Evolutionary conservation across 208 protist genomes (phyloP), one percentile per base, ranked within the genome.

Genomic region (Leishmania tropica): DNA sequence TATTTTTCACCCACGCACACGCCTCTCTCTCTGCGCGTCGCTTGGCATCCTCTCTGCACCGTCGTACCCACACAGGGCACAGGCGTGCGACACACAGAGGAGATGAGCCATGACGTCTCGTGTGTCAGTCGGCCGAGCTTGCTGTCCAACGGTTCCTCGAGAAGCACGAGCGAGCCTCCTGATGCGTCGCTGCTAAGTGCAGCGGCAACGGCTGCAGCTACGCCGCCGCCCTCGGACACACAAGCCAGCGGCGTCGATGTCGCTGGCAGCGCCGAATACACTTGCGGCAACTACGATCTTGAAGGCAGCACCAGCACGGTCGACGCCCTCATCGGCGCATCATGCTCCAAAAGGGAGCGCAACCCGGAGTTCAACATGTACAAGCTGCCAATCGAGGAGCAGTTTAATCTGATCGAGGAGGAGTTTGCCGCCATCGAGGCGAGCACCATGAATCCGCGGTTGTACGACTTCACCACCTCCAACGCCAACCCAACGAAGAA

Each of bases 391-490:
- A 28, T 89, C 31, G 75, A 86, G 54, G 56, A 68, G 68, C 89
- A 91, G 78, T 85, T 91, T 71, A 40, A 84, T 47, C 56, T 76
- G 37, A 87, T 95, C 24, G 81, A 89, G 42, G 75, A 78, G 51
- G 90, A 96, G 81, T 95, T 93, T 70, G 37, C 70, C 7, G 74
- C 81, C 24, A 71, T 96, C 19, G 88, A 95, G 74, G 65, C 67
- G 6, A 78, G 76, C 42, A 90, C 90, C 35, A 87, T 91, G 77
- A 79, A 93, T 74, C 80, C 84, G 53, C 72, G 84, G 42, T 74
- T 76, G 65, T 92, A 94, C 73, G 90, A 91, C 79, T 96, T 96
- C 75, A 86, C 81, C 68, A 92, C 90, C 0, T 90, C 92, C 17
- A 71, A 88, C 73, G 72, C 80, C 42, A 87, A 91, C 73, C 75